Base-by-base conservation (phyloP, 257 asterid species). In the Jasminum sambac region DNA sequence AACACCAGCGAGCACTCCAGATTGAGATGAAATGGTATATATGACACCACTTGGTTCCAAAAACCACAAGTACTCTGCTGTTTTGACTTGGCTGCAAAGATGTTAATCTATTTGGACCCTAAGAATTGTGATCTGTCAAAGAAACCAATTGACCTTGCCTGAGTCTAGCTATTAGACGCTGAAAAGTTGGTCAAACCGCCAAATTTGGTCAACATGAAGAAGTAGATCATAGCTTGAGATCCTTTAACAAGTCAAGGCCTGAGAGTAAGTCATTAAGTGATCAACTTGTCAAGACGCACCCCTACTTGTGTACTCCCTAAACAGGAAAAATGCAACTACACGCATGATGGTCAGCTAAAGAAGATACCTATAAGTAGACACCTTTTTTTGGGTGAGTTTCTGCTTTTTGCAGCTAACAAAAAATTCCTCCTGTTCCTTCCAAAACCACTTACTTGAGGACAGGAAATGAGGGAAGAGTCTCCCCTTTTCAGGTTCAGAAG, bases 1-100 rank as follows among this genome's bases (percentile, higher is more conserved):
- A 58, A 52, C 23, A 55, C 68, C 63, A 48, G 34, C 7, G 65
- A 57, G 16, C 21, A 34, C 73, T 23, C 46, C 52, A 64, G 63
- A 57, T 63, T 21, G 55, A 16, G 69, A 5, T 16, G 13, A 70
- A 34, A 5, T 43, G 12, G 26, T 21, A 23, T 52, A 52, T 52
- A 52, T 52, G 12, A n/a, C 19, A 16, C 25, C 24, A 50, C 25
- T 8, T 0, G 59, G 13, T 14, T 10, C 36, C 62, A 55, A 17
- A 55, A 55, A 24, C 62, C n/a, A 4, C 17, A 10, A 14, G 16
- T 8, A 19, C 34, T 7, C 34, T 1, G 16, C 26, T 55, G 61
- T 9, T 50, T 19, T 52, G 14, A 52, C 25, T 52, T 55, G 6
- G 14, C 62, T 11, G 34, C 21, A 55, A 50, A 17, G 25, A 50